Base-by-base conservation (phyloP, 23 red algal species). In the Gracilaria caudata region DNA sequence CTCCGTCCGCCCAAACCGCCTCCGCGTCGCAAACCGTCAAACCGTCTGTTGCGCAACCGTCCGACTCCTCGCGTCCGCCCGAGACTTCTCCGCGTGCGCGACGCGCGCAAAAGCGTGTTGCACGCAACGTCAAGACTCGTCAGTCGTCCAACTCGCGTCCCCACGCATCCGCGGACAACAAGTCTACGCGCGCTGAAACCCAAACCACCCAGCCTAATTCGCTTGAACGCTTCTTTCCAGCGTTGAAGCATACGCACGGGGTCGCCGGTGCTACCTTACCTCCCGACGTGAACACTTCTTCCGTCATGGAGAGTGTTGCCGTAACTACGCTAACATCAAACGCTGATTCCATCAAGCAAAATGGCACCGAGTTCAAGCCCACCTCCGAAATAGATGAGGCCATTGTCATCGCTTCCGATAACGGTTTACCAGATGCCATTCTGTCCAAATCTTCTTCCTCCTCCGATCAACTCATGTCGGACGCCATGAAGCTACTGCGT, bases 181-280 rank as follows among this genome's bases (percentile, higher is more conserved):
- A 75, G 0, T 3, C 70, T 21, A 29, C 70, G 7, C 26, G 25
- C 23, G 34, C 0, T 14, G 73, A 77, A 17, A 11, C 73, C 11
- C 38, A 12, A 6, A 46, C 11, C 20, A 16, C 5, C 10, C 8
- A 30, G 24, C 41, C 44, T 14, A 86, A 86, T 32, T 76, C 82
- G 7, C 44, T 86, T 16, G 65, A 86, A 45, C 82, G 82, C 17
- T 89, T 79, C 59, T 89, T 89, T 37, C 86, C 86, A 9, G 66
- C 32, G 26, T 38, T 89, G n/a, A 89, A 89, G 47, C 74, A 75
- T 24, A 79, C 86, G 28, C 39, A 89, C 34, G 86, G 86, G 7
- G 56, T 89, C 9, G 86, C 86, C 11, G 86, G 86, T 46, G 65
- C 64, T 13, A 61, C 44, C 9, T 26, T 86, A 25, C 82, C 82